Percentiles rank a stretch among this genome's conserved stretches.
Evolutionary conservation across 805 yeast species (phyloP).

Genomic region (Candida endomychidarum): DNA sequence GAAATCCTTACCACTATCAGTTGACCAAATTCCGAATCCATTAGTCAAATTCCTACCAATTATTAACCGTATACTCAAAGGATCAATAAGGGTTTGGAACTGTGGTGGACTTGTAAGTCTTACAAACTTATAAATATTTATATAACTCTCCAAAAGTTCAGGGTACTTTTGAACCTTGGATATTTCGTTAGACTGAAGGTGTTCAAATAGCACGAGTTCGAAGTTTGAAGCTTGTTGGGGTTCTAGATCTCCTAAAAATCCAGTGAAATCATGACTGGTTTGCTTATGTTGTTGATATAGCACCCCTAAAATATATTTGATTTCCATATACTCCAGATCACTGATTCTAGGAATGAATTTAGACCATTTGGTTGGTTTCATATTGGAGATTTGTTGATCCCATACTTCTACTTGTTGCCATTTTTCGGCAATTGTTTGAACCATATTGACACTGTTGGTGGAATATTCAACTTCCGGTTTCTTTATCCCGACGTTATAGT

Average conservation of each 20-base stretch:
- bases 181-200: constrained; percentile 53
- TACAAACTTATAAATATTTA: constrained; percentile 48
- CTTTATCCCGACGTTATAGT: constrained; percentile 21
- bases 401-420: constrained; percentile 43
- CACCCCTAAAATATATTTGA: constrained; percentile 45
- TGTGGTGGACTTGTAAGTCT: constrained; percentile 35
- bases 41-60: constrained; percentile 64
- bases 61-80: constrained; percentile 42
- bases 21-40: constrained; percentile 70
- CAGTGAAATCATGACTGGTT: neutral
- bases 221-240: constrained; percentile 1
- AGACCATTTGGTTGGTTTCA: constrained; percentile 37
- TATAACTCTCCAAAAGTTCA: constrained; percentile 46
- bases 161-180: constrained; percentile 49
- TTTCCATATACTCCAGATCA: constrained; percentile 53
- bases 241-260: constrained; percentile 6
- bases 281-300: constrained; percentile 25
- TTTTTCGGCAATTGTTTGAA: constrained; percentile 18
- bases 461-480: constrained; percentile 27
- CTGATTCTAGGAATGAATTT: constrained; percentile 45
- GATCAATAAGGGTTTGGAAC: constrained; percentile 36
- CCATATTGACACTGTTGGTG: constrained; percentile 14
- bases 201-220: constrained; percentile 33
- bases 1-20: constrained; percentile 48
- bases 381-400: constrained; percentile 30